Conservation (phyloP, 495 filamentous ascomycete species). For the Aspergillus avenaceus region DNA sequence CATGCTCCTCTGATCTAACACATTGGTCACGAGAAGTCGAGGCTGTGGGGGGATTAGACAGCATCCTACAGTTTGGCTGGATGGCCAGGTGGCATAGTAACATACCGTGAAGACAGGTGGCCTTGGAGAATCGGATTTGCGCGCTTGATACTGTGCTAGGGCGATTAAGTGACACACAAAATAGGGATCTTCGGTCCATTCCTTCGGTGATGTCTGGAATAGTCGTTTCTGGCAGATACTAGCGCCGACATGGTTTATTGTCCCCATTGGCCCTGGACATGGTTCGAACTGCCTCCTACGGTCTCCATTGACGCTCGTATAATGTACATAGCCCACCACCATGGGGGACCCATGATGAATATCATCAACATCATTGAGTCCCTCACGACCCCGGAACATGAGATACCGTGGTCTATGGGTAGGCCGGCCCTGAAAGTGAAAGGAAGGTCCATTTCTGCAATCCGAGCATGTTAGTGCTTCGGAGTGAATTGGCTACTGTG, state of each 20-base stretch:
- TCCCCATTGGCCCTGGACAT: not conserved
- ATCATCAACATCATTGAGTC: too few relatives aligned
- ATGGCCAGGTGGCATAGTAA: too few relatives aligned
- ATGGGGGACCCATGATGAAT: not conserved
- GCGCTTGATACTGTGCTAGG: constrained; percentile 14
- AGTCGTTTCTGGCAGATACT: not conserved
- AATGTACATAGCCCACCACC: constrained; percentile 11
- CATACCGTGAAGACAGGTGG: constrained; percentile 9
- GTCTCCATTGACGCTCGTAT: constrained; percentile 1
- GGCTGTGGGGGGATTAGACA: too few relatives aligned
- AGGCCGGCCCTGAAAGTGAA: too few relatives aligned
- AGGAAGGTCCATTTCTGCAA: too few relatives aligned
- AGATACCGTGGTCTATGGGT: too few relatives aligned
- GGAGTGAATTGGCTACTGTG: too few relatives aligned
- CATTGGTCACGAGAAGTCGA: too few relatives aligned
- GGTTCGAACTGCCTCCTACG: not conserved
- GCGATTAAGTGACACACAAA: constrained; percentile 15
- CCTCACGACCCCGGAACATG: too few relatives aligned
- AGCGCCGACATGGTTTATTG: not conserved
- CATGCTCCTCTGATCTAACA: too few relatives aligned
- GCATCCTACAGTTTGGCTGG: too few relatives aligned
- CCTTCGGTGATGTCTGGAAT: constrained; percentile 5
- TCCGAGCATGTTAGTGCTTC: too few relatives aligned
- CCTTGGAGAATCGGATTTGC: not conserved
- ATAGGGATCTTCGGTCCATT: constrained; percentile 18